Percentiles rank a stretch among this genome's conserved stretches.
These are phyloP conservation scores for Exophiala calicioides DNA, from an alignment of 2,329 filamentous ascomycete species.

Conservation along the genomic window DNA sequence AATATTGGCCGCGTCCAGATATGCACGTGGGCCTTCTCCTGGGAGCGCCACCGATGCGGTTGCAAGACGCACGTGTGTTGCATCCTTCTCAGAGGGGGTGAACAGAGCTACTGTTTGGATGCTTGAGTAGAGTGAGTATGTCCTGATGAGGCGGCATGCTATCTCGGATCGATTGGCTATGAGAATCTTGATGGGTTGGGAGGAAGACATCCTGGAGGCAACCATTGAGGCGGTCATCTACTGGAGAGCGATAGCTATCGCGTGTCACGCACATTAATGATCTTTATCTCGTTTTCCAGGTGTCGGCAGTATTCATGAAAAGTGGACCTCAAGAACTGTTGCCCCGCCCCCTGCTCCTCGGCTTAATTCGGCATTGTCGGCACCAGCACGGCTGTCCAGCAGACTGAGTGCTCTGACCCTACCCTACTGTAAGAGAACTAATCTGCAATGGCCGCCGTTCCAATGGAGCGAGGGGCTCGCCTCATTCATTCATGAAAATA, in stretches of 20 bases:
- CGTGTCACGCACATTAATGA: conserved; percentile 18
- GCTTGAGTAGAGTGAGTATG: conserved; percentile 85
- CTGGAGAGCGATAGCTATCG: conserved; percentile 17
- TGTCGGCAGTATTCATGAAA: conserved; percentile 9
- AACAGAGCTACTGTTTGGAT: conserved; percentile 64
- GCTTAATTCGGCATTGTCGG: conserved; percentile 16
- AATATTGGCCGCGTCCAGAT: conserved; percentile 94
- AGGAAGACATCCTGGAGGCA: conserved; percentile 21
- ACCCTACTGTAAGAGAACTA: no score
- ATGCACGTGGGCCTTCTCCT: conserved; percentile 90
- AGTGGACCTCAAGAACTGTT: conserved; percentile 13
- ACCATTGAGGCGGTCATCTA: conserved; percentile 17
- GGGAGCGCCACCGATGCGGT: conserved; percentile 99
- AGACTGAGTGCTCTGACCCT: not conserved
- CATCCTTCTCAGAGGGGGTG: conserved; percentile 94
- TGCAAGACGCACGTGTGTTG: conserved; percentile 99
- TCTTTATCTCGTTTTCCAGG: conserved; percentile 15
- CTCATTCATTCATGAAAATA: no score
- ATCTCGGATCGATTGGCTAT: conserved; percentile 99
- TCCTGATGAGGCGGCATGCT: conserved; percentile 87
- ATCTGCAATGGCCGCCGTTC: no score
- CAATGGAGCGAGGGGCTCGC: no score
- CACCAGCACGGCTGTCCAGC: conserved; percentile 2
- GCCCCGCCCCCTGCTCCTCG: conserved; percentile 15
- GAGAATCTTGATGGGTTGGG: conserved; percentile 91